phyloP scores from a whole-genome alignment of 805 yeast species.

The Ogataea sp. region DNA sequence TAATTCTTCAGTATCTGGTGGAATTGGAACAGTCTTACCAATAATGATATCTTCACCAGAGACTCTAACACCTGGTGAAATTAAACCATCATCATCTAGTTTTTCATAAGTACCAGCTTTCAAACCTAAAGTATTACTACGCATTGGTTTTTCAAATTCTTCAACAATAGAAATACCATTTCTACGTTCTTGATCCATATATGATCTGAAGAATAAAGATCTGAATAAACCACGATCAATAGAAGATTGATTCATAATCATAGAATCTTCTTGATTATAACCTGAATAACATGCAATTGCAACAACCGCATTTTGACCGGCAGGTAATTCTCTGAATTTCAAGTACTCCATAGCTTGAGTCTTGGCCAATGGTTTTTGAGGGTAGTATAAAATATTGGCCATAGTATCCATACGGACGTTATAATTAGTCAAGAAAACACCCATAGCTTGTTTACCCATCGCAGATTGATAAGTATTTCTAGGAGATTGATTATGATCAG shows the following conservation, averaged over 20 bases:
- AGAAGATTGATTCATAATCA: constrained; percentile 98
- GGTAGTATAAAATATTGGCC: constrained; percentile 96
- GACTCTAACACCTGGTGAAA: constrained; percentile 97
- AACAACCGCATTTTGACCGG: constrained; percentile 98
- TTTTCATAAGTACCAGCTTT: constrained; percentile 98
- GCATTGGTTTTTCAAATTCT: constrained; percentile 90
- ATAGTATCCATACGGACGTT: constrained; percentile 98
- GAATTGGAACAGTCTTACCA: constrained; percentile 98
- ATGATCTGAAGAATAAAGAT: constrained; percentile 91
- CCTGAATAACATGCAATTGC: constrained; percentile 98
- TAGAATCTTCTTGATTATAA: constrained; percentile 98
- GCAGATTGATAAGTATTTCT: constrained; percentile 99
- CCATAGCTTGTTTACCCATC: constrained; percentile 99
- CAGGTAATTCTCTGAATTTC: constrained; percentile 96
- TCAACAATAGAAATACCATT: constrained; percentile 98
- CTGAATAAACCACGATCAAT: constrained; percentile 96
- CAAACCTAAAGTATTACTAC: constrained; percentile 89
- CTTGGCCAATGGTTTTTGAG: constrained; percentile 96
- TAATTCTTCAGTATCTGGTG: constrained; percentile 97
- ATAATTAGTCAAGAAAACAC: constrained; percentile 92
- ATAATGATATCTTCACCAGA: constrained; percentile 98
- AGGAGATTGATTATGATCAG: constrained; percentile 98
- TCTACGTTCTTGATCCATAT: constrained; percentile 97
- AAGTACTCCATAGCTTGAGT: constrained; percentile 96
- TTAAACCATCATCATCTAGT: constrained; percentile 95